Conservation (phyloP, 2,329 filamentous ascomycete species). For the Xylariales sp. region DNA sequence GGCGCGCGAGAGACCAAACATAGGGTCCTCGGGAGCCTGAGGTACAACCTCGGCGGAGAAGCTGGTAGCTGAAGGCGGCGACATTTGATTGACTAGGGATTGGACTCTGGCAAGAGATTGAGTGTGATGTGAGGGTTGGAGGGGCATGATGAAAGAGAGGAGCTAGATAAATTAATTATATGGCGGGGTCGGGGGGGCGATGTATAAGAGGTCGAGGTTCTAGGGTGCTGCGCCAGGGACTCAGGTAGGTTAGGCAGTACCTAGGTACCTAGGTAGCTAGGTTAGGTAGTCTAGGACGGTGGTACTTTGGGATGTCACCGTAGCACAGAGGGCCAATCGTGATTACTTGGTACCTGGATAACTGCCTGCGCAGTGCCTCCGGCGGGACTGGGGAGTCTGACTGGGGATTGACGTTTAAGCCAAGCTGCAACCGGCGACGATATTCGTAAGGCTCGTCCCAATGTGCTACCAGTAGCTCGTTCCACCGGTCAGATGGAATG, state of each 20-base stretch:
- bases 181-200: conserved; percentile 18
- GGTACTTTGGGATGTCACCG: too few relatives aligned
- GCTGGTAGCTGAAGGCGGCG: conserved; percentile 69
- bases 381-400: too few relatives aligned
- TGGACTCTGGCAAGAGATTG: conserved; percentile 63
- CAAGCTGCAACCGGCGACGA: conserved; percentile 4
- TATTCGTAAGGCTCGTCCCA: conserved; percentile 7
- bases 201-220: too few relatives aligned
- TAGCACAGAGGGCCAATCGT: conserved; percentile 16
- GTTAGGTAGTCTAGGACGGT: too few relatives aligned
- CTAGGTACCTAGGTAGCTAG: too few relatives aligned
- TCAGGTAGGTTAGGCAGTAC: neutral
- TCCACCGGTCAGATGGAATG: conserved; percentile 35
- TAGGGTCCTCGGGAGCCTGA: conserved; percentile 91
- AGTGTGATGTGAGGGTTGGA: conserved; percentile 59
- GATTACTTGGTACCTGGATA: conserved; percentile 9
- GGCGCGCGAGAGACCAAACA: conserved; percentile 92
- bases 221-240: too few relatives aligned
- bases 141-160: conserved; percentile 52
- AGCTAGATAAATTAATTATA: conserved; percentile 10
- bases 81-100: conserved; percentile 77
- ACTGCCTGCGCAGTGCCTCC: too few relatives aligned
- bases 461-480: neutral
- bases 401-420: neutral
- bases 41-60: conserved; percentile 84